These are phyloP conservation scores for Escovopsis sp. DNA, from an alignment of 2,329 filamentous ascomycete species.

Conservation along the genomic window DNA sequence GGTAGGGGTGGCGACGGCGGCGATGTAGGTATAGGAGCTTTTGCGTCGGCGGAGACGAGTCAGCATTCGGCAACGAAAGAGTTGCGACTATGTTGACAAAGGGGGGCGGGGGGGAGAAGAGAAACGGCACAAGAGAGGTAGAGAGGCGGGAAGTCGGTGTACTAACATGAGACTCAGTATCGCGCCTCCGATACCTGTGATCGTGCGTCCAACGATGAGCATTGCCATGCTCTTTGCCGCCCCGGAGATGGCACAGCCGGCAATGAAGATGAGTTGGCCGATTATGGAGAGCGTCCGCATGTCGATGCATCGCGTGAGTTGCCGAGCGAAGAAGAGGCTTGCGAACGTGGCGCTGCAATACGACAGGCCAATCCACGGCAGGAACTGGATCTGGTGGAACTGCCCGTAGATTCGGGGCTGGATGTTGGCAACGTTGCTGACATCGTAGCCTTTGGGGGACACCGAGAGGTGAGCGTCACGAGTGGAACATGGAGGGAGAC, in stretches of 20 bases:
- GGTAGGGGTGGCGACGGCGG: too few relatives aligned
- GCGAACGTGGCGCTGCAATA: conserved; percentile 13
- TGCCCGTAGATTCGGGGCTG: conserved; percentile 43
- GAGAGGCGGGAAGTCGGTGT: too few relatives aligned
- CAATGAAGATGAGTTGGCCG: conserved; percentile 14
- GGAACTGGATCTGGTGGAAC: conserved; percentile 22
- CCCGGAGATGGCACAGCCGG: conserved; percentile 16
- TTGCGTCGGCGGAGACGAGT: background rate
- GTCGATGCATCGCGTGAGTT: background rate
- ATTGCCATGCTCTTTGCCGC: conserved; percentile 14
- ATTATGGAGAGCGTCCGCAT: conserved; percentile 8
- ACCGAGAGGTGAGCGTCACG: too few relatives aligned
- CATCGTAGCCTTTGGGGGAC: conserved; percentile 21
- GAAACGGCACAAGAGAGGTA: too few relatives aligned
- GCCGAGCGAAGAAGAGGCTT: conserved; percentile 12
- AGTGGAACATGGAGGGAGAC: too few relatives aligned
- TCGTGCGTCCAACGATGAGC: conserved; percentile 17
- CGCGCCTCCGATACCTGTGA: background rate
- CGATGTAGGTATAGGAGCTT: too few relatives aligned
- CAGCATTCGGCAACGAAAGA: too few relatives aligned
- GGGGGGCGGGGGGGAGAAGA: conserved; percentile 8
- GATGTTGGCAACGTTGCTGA: conserved; percentile 35
- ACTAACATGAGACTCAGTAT: too few relatives aligned
- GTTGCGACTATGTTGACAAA: too few relatives aligned
- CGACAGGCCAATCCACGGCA: conserved; percentile 25